A percentile compares a stretch with the other conserved stretches of the same genome.
These are phyloP conservation scores for Camelina laxa DNA, from an alignment of 345 rosid genomes.

Conservation along the genomic window DNA sequence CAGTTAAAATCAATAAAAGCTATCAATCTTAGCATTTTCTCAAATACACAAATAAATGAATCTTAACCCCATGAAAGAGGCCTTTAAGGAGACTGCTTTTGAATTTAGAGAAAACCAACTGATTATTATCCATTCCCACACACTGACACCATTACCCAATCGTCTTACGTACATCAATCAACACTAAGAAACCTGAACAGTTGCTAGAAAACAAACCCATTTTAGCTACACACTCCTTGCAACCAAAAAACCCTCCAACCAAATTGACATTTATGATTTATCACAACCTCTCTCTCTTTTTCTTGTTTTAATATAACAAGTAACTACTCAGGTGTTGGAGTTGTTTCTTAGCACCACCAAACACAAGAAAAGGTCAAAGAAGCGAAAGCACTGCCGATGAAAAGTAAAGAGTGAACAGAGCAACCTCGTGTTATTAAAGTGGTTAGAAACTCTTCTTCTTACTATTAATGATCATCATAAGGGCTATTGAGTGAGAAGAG, in stretches of 20 bases:
- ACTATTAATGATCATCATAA: constrained; percentile 6
- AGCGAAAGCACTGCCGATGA: not conserved
- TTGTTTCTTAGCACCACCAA: constrained; percentile 20
- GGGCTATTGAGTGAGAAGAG: constrained; percentile 58
- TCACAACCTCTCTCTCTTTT: not conserved
- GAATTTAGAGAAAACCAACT: not conserved
- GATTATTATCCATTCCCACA: constrained; percentile 18
- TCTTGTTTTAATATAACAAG: constrained; percentile 24
- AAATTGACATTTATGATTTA: constrained; percentile 3
- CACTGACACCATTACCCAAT: constrained; percentile 29
- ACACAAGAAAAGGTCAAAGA: constrained; percentile 21
- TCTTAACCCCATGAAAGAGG: not conserved
- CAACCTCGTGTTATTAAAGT: constrained; percentile 31
- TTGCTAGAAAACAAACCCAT: constrained; percentile 28
- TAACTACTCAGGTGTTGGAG: constrained; percentile 26
- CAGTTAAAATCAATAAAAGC: not conserved
- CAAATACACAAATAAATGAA: not conserved
- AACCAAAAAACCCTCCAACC: not conserved
- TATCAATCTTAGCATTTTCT: not conserved
- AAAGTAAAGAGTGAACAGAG: constrained; percentile 22
- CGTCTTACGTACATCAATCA: constrained; percentile 34
- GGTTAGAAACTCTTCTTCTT: constrained; percentile 37
- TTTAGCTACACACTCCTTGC: constrained; percentile 33
- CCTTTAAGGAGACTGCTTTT: not conserved
- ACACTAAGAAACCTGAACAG: constrained; percentile 16